Evolutionary conservation across 2,329 filamentous ascomycete species (phyloP).

Genomic region (Purpureocillium takamizusanense): DNA sequence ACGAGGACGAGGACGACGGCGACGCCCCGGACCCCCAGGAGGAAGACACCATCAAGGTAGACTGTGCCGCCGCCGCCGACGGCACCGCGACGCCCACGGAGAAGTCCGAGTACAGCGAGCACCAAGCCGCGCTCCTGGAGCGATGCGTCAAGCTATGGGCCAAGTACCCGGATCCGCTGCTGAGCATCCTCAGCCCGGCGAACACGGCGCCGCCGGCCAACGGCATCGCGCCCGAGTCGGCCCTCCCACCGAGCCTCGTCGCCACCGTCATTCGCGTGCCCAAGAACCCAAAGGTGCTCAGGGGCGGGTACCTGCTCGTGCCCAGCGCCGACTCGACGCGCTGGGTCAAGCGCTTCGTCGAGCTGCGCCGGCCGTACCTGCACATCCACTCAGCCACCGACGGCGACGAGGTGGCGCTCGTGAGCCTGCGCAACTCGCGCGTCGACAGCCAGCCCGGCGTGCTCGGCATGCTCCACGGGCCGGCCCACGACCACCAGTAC

Average conservation of each 20-base stretch:
- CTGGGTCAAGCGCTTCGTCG: constrained; percentile 90
- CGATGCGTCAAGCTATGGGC: constrained; percentile 58
- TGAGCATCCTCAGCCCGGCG: constrained; percentile 45
- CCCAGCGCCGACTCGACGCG: constrained; percentile 72
- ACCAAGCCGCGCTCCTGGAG: constrained; percentile 37
- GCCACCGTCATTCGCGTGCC: constrained; percentile 68
- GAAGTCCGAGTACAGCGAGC: constrained; percentile 33
- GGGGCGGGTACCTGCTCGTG: constrained; percentile 79
- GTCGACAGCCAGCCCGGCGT: constrained; percentile 89
- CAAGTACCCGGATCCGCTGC: constrained; percentile 46
- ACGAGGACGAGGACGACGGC: constrained; percentile 20
- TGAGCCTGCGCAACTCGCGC: constrained; percentile 82
- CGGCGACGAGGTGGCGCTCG: constrained; percentile 82
- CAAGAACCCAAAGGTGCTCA: constrained; percentile 74
- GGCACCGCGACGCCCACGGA: constrained; percentile 8
- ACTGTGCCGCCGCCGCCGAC: too few relatives aligned
- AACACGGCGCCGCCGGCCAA: constrained; percentile 63
- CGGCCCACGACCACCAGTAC: constrained; percentile 27
- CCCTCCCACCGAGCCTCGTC: constrained; percentile 53
- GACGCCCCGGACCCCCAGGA: constrained; percentile 12
- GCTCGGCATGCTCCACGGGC: constrained; percentile 59
- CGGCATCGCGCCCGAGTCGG: constrained; percentile 41
- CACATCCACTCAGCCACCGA: constrained; percentile 80
- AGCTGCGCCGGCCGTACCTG: constrained; percentile 83
- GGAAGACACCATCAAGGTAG: constrained; percentile 12